Evolutionary conservation across 2,329 filamentous ascomycete species (phyloP).

Genomic region (Diaporthe velutina): DNA sequence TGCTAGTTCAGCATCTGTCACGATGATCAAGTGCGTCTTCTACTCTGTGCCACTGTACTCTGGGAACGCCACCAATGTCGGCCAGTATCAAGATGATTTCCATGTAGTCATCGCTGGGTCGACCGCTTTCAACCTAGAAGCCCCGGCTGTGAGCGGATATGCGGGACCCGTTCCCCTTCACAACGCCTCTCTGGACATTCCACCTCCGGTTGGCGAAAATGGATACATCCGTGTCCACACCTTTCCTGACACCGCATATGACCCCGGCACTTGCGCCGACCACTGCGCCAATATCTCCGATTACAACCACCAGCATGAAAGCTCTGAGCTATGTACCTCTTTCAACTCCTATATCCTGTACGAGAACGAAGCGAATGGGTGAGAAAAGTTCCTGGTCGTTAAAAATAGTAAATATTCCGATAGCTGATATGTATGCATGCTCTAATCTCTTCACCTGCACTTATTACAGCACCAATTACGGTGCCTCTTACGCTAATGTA

Average conservation of each 20-base stretch:
- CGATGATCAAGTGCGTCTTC: slow-evolving; percentile 42
- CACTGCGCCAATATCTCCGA: slow-evolving; percentile 47
- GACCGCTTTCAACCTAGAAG: slow-evolving; percentile 35
- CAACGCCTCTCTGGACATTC: slow-evolving; percentile 47
- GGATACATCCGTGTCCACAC: slow-evolving; percentile 49
- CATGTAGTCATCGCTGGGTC: slow-evolving; percentile 40
- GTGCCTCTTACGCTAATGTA: slow-evolving; percentile 34
- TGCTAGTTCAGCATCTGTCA: slow-evolving; percentile 36
- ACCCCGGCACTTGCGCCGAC: slow-evolving; percentile 46
- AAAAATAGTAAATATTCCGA: slow-evolving; percentile 18
- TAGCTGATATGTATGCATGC: not conserved
- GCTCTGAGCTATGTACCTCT: slow-evolving; percentile 37
- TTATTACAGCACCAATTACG: slow-evolving; percentile 38
- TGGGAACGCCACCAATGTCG: slow-evolving; percentile 34
- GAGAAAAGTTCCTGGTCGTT: not conserved
- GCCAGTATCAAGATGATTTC: slow-evolving; percentile 41
- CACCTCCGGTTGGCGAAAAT: slow-evolving; percentile 43
- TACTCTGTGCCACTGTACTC: slow-evolving; percentile 36
- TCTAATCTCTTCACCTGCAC: slow-evolving; percentile 39
- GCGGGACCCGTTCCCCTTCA: slow-evolving; percentile 41
- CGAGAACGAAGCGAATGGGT: slow-evolving; percentile 33
- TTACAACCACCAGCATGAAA: slow-evolving; percentile 44
- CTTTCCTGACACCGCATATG: slow-evolving; percentile 46
- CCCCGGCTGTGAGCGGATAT: slow-evolving; percentile 32
- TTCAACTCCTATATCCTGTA: slow-evolving; percentile 41